Evolutionary conservation across 2,329 filamentous ascomycete species (phyloP).

Genomic region (Nigrograna mackinnonii): DNA sequence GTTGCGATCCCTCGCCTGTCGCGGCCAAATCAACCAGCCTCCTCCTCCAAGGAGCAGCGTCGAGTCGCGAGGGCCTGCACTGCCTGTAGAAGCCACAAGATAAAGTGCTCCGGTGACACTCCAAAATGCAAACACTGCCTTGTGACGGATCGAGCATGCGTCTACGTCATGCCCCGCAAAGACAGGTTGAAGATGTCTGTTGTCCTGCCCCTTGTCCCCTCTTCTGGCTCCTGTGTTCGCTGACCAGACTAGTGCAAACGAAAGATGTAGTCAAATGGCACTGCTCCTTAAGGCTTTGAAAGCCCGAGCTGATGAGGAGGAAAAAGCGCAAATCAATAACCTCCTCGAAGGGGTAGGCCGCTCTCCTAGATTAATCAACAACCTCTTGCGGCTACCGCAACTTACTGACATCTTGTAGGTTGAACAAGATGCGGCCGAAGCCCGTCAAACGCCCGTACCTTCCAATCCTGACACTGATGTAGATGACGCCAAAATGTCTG

Average conservation of each 20-base stretch:
- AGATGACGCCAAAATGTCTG: constrained; percentile 13
- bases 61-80: constrained; percentile 33
- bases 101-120: constrained; percentile 43
- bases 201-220: neutral
- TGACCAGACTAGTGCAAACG: constrained; percentile 28
- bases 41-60: constrained; percentile 21
- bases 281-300: constrained; percentile 21
- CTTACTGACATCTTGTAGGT: constrained; percentile 16
- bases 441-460: constrained; percentile 11
- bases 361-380: neutral
- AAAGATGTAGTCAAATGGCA: constrained; percentile 32
- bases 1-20: constrained; percentile 37
- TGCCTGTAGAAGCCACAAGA: constrained; percentile 43
- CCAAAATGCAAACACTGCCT: constrained; percentile 43
- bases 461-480: constrained; percentile 22
- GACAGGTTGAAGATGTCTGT: constrained; percentile 42
- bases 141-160: constrained; percentile 34
- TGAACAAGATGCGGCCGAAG: constrained; percentile 28
- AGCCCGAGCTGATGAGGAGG: constrained; percentile 18
- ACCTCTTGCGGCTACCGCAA: neutral
- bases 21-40: constrained; percentile 12
- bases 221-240: neutral
- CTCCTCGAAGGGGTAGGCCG: constrained; percentile 24
- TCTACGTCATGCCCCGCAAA: constrained; percentile 43
- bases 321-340: constrained; percentile 22